Conservation (phyloP, 768 basidiomycete species). For the Stropharia rugosoannulata region DNA sequence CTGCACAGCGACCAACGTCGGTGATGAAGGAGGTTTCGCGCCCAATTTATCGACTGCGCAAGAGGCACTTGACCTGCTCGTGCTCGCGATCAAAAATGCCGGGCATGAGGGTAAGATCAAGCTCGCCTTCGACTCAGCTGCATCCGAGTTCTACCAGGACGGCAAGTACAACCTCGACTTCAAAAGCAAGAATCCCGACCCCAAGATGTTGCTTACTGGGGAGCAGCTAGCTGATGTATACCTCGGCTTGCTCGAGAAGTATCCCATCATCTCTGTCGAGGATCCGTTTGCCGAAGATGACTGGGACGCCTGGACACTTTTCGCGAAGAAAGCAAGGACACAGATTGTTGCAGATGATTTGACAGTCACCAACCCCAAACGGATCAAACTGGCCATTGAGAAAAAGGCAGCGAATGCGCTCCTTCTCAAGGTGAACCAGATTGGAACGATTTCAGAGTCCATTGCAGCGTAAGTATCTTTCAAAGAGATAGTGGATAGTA, state of each 20-base stretch:
- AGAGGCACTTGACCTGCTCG: conserved; percentile 11
- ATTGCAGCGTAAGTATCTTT: conserved; percentile 8
- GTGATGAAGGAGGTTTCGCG: conserved; percentile 12
- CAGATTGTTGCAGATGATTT: conserved; percentile 13
- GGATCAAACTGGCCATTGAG: conserved; percentile 6
- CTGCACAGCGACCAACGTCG: conserved; percentile 7
- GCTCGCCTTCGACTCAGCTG: conserved; percentile 9
- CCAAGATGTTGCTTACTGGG: background rate
- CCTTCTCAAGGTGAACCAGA: conserved; percentile 12
- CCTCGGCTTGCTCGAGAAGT: conserved; percentile 8
- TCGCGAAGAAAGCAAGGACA: conserved; percentile 7
- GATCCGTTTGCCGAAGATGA: conserved; percentile 13
- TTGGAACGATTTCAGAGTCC: conserved; percentile 11
- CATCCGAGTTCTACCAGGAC: conserved; percentile 13
- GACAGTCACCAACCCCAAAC: conserved; percentile 13
- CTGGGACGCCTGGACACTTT: conserved; percentile 10
- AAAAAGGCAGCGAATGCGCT: conserved; percentile 11
- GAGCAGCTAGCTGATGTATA: conserved; percentile 3
- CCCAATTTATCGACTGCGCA: conserved; percentile 7
- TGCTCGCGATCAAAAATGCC: conserved; percentile 7
- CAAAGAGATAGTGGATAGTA: background rate
- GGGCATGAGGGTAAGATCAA: conserved; percentile 10
- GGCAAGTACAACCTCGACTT: conserved; percentile 15
- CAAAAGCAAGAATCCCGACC: conserved; percentile 7
- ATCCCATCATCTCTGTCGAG: conserved; percentile 10